Percentiles rank a stretch among this genome's conserved stretches.
These are phyloP conservation scores for Picea abies DNA, from an alignment of 83 land plant genomes.

Conservation along the genomic window DNA sequence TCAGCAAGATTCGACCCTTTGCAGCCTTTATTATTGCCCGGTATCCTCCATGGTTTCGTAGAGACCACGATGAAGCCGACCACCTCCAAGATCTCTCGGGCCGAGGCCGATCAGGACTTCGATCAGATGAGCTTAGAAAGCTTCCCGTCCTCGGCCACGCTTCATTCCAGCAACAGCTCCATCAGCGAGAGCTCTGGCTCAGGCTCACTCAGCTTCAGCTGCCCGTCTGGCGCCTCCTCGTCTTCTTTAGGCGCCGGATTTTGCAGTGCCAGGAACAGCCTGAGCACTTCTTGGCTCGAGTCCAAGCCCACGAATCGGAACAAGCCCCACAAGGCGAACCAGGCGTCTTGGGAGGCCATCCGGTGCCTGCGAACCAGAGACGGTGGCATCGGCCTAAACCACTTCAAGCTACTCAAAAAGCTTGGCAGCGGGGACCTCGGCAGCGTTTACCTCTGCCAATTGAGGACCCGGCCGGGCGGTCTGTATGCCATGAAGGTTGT, in stretches of 20 bases:
- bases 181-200: background rate
- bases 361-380: constrained; percentile 16
- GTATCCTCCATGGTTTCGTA: background rate
- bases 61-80: background rate
- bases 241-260: background rate
- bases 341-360: constrained; percentile 42
- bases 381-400: constrained; percentile 42
- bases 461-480: constrained; percentile 16
- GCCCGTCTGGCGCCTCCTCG: background rate
- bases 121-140: constrained; percentile 1
- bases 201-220: background rate
- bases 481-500: constrained; percentile 72
- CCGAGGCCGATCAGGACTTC: background rate
- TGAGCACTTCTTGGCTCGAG: background rate
- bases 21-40: background rate
- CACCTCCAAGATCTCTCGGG: no score
- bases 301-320: background rate
- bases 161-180: constrained; percentile 5
- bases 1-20: background rate
- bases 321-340: constrained; percentile 67
- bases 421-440: constrained; percentile 66
- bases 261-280: background rate
- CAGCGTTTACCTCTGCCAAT: constrained; percentile 50
- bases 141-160: background rate
- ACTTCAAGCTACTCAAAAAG: constrained; percentile 47